These are phyloP conservation scores for Diaporthe sp. DNA, from an alignment of 2,329 filamentous ascomycete genomes.

Conservation along the genomic window DNA sequence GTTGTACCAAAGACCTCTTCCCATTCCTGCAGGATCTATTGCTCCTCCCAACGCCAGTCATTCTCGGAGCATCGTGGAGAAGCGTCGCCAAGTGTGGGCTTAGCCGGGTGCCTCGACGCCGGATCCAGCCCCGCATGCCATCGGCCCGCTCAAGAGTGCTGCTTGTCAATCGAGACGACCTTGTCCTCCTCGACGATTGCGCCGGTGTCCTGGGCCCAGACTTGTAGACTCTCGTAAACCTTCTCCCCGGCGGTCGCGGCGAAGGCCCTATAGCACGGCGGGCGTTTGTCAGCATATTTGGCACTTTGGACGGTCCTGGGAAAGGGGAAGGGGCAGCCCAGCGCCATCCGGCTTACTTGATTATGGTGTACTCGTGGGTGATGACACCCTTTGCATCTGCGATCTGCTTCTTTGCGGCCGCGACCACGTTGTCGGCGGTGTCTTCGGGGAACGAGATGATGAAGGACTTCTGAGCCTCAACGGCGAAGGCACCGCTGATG, in stretches of 20 bases:
- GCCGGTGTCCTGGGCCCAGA: conserved; percentile 70
- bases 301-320: not conserved
- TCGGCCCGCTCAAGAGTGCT: not conserved
- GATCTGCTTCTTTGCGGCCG: conserved; percentile 80
- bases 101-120: not conserved
- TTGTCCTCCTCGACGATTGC: conserved; percentile 84
- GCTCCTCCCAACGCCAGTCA: not conserved
- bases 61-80: not conserved
- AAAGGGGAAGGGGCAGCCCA: not conserved
- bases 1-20: not conserved
- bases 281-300: not conserved
- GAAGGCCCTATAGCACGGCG: conserved; percentile 73
- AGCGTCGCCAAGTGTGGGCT: not conserved
- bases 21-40: not conserved
- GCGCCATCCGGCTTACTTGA: conserved; percentile 68
- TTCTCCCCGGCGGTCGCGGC: conserved; percentile 79
- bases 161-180: conserved; percentile 64
- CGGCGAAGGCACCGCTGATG: conserved; percentile 70
- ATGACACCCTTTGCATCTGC: conserved; percentile 79
- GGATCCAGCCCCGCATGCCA: not conserved
- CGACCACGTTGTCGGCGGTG: conserved; percentile 76
- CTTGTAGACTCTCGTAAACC: conserved; percentile 76
- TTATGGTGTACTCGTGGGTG: conserved; percentile 80
- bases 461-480: conserved; percentile 79
- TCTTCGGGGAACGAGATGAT: conserved; percentile 83